phyloP scores from a whole-genome alignment of 1,284 basidiomycete genomes.

The Ustilago shanxiensis region DNA sequence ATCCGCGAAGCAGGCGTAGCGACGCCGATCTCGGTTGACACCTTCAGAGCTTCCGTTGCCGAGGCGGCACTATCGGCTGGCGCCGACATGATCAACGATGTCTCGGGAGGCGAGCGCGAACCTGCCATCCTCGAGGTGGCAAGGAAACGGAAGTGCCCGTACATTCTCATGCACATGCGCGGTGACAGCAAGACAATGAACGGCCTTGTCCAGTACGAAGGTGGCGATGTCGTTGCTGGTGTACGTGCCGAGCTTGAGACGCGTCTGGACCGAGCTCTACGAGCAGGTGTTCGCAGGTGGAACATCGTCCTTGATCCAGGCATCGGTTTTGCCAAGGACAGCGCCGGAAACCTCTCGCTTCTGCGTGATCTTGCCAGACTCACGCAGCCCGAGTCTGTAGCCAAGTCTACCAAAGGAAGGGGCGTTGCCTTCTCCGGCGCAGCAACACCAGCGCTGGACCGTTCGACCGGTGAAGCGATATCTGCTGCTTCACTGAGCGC shows the following conservation, averaged over 20 bases:
- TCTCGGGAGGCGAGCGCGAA: constrained; percentile 78
- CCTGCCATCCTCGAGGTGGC: constrained; percentile 78
- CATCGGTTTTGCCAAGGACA: constrained; percentile 91
- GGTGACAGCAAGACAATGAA: constrained; percentile 77
- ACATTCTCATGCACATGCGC: constrained; percentile 94
- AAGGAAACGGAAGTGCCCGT: constrained; percentile 72
- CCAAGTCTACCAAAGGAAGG: constrained; percentile 41
- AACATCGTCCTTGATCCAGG: constrained; percentile 92
- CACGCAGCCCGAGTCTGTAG: constrained; percentile 30
- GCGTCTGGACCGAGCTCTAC: constrained; percentile 79
- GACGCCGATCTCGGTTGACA: constrained; percentile 86
- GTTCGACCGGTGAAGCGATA: constrained; percentile 15
- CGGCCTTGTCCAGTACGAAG: constrained; percentile 75
- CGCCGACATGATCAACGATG: constrained; percentile 94
- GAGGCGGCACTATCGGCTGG: constrained; percentile 82
- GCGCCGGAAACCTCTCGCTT: constrained; percentile 81
- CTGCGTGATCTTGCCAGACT: constrained; percentile 43
- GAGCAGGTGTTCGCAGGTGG: constrained; percentile 87
- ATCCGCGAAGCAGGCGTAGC: constrained; percentile 65
- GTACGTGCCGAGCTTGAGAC: constrained; percentile 81
- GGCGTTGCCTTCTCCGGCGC: constrained; percentile 26
- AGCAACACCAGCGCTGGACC: constrained; percentile 33
- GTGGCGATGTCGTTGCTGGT: constrained; percentile 79
- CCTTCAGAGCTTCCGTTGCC: constrained; percentile 88
- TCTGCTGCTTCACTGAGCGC: constrained; percentile 9